Conservation (phyloP, 805 yeast species). For the Candida rishiriensis region DNA sequence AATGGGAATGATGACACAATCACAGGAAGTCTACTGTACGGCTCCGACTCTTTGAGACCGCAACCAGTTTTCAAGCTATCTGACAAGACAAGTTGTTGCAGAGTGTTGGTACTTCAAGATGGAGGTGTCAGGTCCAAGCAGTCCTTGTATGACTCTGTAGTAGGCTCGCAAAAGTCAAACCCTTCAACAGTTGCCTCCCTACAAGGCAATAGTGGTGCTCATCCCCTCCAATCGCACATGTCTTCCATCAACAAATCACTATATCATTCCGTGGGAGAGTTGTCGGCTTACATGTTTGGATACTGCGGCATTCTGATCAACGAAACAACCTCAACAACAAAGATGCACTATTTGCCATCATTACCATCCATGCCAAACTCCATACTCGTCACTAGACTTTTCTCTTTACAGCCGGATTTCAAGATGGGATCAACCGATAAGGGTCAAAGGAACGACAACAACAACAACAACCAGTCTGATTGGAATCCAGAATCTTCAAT, state of each 20-base stretch:
- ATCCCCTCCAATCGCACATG: neutral
- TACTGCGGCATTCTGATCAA: slow-evolving; percentile 46
- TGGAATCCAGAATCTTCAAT: slow-evolving; percentile 45
- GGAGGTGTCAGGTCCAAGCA: slow-evolving; percentile 45
- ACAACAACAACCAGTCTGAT: slow-evolving; percentile 7
- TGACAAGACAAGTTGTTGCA: slow-evolving; percentile 27
- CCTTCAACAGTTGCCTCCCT: neutral
- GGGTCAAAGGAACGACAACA: neutral
- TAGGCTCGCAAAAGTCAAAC: slow-evolving; percentile 1
- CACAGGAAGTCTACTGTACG: slow-evolving; percentile 44
- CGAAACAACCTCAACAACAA: slow-evolving; percentile 40
- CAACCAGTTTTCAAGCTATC: slow-evolving; percentile 17
- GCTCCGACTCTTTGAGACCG: slow-evolving; percentile 25
- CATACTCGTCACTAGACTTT: slow-evolving; percentile 42
- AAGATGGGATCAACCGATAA: slow-evolving; percentile 5
- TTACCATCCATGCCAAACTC: slow-evolving; percentile 35
- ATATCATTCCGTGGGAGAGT: slow-evolving; percentile 40
- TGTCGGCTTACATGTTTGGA: slow-evolving; percentile 53
- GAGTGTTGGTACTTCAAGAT: slow-evolving; percentile 47
- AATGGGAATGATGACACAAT: slow-evolving; percentile 37
- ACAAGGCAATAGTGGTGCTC: neutral
- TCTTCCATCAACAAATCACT: slow-evolving; percentile 24
- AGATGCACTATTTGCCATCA: slow-evolving; percentile 44
- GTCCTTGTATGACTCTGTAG: slow-evolving; percentile 44
- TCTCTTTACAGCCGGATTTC: slow-evolving; percentile 29